Conservation (phyloP, 768 basidiomycete species). For the Amyloporia xantha region DNA sequence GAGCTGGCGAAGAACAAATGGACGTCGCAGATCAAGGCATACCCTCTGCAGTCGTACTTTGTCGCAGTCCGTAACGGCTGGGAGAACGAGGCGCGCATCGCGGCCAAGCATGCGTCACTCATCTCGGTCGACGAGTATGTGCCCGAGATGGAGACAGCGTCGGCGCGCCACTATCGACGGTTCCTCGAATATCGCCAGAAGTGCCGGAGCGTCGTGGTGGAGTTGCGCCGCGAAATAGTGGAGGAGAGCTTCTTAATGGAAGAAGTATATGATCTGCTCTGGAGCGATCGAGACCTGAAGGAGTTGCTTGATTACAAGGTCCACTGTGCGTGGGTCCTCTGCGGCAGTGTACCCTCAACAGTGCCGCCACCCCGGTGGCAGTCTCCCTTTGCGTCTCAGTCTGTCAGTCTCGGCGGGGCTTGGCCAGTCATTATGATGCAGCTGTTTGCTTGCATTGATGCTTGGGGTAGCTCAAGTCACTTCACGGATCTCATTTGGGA, state of each 20-base stretch:
- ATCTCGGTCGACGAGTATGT: slow-evolving; percentile 4
- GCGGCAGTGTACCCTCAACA: too few species aligned
- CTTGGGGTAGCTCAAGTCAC: background rate
- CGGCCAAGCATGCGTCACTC: slow-evolving; percentile 6
- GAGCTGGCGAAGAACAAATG: slow-evolving; percentile 5
- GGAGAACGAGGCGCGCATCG: slow-evolving; percentile 12
- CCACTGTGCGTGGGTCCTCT: background rate
- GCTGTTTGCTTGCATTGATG: background rate
- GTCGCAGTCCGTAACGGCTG: slow-evolving; percentile 13
- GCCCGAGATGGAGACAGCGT: slow-evolving; percentile 10
- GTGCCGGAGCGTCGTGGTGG: background rate
- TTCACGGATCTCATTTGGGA: background rate
- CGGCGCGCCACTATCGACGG: slow-evolving; percentile 10
- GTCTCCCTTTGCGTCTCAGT: too few species aligned
- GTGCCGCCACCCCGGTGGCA: too few species aligned
- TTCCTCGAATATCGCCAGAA: slow-evolving; percentile 1
- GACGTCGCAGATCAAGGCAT: background rate
- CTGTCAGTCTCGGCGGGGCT: background rate
- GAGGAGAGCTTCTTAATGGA: background rate
- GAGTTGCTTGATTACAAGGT: background rate
- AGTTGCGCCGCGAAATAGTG: background rate
- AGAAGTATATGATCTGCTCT: background rate
- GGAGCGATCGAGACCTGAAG: background rate
- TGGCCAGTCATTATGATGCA: background rate
- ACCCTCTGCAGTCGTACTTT: slow-evolving; percentile 12